Conservation (phyloP, 345 rosid genomes). For the Hibiscus tridactylites region DNA sequence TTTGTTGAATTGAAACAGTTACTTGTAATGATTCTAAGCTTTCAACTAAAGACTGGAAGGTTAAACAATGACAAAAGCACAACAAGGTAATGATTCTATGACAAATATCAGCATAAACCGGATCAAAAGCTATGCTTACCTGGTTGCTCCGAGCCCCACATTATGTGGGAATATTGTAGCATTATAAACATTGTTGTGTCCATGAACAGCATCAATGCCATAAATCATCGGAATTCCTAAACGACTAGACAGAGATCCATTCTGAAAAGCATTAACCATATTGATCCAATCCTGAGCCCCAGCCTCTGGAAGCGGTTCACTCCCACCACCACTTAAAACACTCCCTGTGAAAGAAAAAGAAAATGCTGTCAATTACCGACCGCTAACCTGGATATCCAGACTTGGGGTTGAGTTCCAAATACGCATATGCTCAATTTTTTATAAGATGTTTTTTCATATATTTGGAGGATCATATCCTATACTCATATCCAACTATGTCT, state of each 20-base stretch:
- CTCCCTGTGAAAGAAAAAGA: slow-evolving; percentile 40
- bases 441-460: background rate
- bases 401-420: background rate
- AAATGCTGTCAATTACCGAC: background rate
- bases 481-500: background rate
- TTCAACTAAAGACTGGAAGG: background rate
- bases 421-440: background rate
- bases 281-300: slow-evolving; percentile 63
- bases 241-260: slow-evolving; percentile 62
- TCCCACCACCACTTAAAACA: slow-evolving; percentile 85
- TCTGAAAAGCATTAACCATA: slow-evolving; percentile 67
- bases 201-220: slow-evolving; percentile 95
- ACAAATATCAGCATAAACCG: background rate
- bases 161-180: slow-evolving; percentile 93
- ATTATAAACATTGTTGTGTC: slow-evolving; percentile 81
- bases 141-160: slow-evolving; percentile 85
- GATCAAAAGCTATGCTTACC: slow-evolving; percentile 32
- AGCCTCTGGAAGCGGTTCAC: slow-evolving; percentile 65
- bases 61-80: background rate
- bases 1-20: background rate
- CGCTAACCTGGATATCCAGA: background rate
- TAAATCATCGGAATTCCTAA: slow-evolving; percentile 88
- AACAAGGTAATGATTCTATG: background rate
- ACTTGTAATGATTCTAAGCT: background rate
- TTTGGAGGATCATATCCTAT: background rate